These are phyloP conservation scores for Neofusicoccum umdonicola DNA, from an alignment of 2,329 filamentous ascomycete genomes.

Conservation along the genomic window DNA sequence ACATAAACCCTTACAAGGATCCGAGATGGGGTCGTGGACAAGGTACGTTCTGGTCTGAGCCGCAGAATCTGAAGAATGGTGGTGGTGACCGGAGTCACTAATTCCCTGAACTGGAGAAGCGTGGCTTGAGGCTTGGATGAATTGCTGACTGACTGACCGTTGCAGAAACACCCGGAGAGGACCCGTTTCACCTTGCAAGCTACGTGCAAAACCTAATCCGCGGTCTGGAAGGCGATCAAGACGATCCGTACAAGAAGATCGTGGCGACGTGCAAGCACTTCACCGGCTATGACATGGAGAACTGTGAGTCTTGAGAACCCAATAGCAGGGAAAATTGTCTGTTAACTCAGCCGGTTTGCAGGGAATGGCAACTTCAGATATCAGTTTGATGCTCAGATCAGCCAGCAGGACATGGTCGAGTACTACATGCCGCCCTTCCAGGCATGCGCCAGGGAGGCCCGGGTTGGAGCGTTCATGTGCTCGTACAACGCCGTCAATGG, in stretches of 20 bases:
- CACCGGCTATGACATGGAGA: conserved; percentile 30
- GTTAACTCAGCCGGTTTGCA: neutral
- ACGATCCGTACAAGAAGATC: conserved; percentile 36
- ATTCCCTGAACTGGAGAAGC: conserved; percentile 22
- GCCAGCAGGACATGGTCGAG: conserved; percentile 62
- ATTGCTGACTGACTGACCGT: neutral
- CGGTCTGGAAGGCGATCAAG: conserved; percentile 47
- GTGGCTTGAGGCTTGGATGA: no score
- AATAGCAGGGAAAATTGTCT: conserved; percentile 19
- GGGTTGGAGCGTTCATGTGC: conserved; percentile 53
- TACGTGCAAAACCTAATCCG: conserved; percentile 54
- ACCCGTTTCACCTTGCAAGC: conserved; percentile 49
- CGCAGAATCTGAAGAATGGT: conserved; percentile 22
- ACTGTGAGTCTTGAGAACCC: neutral
- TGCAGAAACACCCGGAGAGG: conserved; percentile 57
- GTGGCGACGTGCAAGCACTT: conserved; percentile 50
- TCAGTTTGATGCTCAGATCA: conserved; percentile 57
- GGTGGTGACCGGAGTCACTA: no score
- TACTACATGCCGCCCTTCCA: conserved; percentile 68
- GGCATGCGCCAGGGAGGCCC: conserved; percentile 45
- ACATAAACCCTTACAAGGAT: conserved; percentile 65
- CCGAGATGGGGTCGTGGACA: conserved; percentile 62
- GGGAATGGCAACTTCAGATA: conserved; percentile 34
- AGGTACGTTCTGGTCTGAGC: neutral
- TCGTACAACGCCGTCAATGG: conserved; percentile 64